Conservation (phyloP, 225 moss, liverwort and hornwort genomes). For the Antitrichia curtipendula region DNA sequence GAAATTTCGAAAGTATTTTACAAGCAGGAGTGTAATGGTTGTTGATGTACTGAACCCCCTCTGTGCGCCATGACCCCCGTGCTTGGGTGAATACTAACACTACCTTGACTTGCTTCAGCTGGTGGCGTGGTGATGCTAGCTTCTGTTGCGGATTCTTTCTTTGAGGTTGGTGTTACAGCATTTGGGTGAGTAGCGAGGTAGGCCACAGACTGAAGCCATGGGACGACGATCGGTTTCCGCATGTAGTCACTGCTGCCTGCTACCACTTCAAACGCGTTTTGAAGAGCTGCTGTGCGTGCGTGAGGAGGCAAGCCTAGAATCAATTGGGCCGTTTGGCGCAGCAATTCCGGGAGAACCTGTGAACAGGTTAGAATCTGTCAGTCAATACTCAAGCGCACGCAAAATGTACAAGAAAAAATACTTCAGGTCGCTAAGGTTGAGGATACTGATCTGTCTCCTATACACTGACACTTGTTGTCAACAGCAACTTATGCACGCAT, state of each 20-base stretch:
- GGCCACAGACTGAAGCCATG: conserved; percentile 90
- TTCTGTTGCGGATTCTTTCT: background rate
- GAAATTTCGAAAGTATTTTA: background rate
- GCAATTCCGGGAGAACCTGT: conserved; percentile 75
- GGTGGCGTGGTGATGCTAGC: background rate
- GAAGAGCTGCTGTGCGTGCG: conserved; percentile 46
- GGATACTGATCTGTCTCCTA: background rate
- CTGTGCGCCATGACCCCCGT: background rate
- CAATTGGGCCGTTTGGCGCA: conserved; percentile 62
- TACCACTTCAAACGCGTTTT: conserved; percentile 70
- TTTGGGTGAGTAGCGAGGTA: conserved; percentile 32
- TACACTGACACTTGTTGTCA: background rate
- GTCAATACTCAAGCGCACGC: background rate
- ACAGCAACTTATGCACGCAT: background rate
- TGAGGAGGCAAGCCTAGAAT: conserved; percentile 57
- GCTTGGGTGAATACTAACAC: conserved; percentile 4
- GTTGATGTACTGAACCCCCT: background rate
- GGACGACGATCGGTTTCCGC: conserved; percentile 65
- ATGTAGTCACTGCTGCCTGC: conserved; percentile 80
- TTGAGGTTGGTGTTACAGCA: background rate
- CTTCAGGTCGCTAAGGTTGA: background rate
- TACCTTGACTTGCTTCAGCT: conserved; percentile 6
- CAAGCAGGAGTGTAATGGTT: conserved; percentile 1
- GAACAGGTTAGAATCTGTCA: background rate
- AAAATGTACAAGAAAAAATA: background rate